Conservation (phyloP, 768 basidiomycete genomes). For the Guyanaporus albipodus region DNA sequence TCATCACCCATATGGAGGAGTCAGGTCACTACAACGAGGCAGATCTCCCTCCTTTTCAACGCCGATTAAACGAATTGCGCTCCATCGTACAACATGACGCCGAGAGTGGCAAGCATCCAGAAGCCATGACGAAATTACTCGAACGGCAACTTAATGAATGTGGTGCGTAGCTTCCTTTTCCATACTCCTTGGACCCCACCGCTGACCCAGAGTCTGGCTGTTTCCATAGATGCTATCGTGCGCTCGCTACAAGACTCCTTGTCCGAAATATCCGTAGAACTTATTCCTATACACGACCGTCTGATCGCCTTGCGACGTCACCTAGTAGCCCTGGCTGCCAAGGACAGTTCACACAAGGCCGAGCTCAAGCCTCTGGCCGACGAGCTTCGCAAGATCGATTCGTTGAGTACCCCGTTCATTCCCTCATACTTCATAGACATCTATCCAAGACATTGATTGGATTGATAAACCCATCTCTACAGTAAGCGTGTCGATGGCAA, state of each 20-base stretch:
- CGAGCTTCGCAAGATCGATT: conserved; percentile 93
- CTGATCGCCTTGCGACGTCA: conserved; percentile 86
- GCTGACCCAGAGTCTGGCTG: neutral
- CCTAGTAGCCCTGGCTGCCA: conserved; percentile 82
- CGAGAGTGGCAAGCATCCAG: conserved; percentile 77
- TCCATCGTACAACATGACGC: conserved; percentile 82
- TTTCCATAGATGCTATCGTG: conserved; percentile 63
- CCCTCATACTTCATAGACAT: conserved; percentile 12
- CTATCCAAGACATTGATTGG: conserved; percentile 14
- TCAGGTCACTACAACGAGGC: conserved; percentile 90
- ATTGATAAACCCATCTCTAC: conserved; percentile 4
- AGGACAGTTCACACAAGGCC: conserved; percentile 77
- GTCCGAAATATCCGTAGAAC: conserved; percentile 82
- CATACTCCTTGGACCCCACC: neutral
- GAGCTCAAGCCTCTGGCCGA: conserved; percentile 89
- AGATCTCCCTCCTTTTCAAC: conserved; percentile 85
- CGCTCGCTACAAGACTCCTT: conserved; percentile 78
- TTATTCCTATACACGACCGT: conserved; percentile 86
- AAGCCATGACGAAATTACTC: conserved; percentile 83
- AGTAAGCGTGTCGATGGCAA: conserved; percentile 95
- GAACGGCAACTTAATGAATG: conserved; percentile 90
- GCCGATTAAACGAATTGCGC: conserved; percentile 76
- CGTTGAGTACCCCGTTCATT: conserved; percentile 62
- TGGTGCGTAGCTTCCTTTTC: conserved; percentile 50
- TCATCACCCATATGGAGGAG: conserved; percentile 93